These are phyloP conservation scores for Starmerella gropengiesseri DNA, from an alignment of 805 yeast genomes.

Conservation along the genomic window DNA sequence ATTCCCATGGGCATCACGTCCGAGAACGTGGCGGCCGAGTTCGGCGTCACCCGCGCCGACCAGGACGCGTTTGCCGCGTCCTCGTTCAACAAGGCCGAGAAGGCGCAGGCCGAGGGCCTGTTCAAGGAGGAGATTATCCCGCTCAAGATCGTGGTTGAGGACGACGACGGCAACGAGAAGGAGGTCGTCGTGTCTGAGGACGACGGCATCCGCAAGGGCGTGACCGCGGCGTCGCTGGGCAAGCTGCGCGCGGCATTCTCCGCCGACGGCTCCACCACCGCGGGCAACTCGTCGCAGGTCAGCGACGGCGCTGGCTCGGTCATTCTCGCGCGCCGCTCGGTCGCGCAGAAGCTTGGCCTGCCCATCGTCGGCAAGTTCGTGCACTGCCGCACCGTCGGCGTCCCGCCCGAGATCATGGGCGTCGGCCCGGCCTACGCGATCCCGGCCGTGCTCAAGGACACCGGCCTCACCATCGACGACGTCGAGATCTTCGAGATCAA, in stretches of 20 bases:
- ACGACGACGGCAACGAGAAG: conserved; percentile 47
- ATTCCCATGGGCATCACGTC: conserved; percentile 96
- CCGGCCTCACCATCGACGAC: conserved; percentile 52
- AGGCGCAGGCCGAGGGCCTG: conserved; percentile 57
- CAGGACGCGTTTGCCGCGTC: conserved; percentile 87
- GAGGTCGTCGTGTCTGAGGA: conserved; percentile 50
- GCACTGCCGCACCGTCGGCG: conserved; percentile 74
- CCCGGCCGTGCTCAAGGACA: conserved; percentile 61
- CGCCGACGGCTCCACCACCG: conserved; percentile 76
- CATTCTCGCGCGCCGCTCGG: conserved; percentile 68
- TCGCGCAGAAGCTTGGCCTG: conserved; percentile 63
- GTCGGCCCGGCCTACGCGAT: conserved; percentile 95
- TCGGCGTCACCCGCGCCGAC: conserved; percentile 48
- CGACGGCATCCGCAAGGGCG: conserved; percentile 85
- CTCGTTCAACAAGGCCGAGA: conserved; percentile 75
- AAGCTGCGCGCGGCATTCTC: conserved; percentile 81
- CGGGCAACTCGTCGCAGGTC: conserved; percentile 94
- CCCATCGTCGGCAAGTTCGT: conserved; percentile 72
- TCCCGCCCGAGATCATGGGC: conserved; percentile 96
- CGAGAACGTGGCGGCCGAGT: conserved; percentile 74
- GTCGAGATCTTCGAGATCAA: conserved; percentile 75
- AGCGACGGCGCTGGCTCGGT: conserved; percentile 95
- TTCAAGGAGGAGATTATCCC: conserved; percentile 88
- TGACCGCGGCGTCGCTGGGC: conserved; percentile 61
- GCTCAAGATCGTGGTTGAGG: conserved; percentile 48